Evolutionary conservation across 2,329 filamentous ascomycete species (phyloP).

Genomic region (Pseudogymnoascus sp.): DNA sequence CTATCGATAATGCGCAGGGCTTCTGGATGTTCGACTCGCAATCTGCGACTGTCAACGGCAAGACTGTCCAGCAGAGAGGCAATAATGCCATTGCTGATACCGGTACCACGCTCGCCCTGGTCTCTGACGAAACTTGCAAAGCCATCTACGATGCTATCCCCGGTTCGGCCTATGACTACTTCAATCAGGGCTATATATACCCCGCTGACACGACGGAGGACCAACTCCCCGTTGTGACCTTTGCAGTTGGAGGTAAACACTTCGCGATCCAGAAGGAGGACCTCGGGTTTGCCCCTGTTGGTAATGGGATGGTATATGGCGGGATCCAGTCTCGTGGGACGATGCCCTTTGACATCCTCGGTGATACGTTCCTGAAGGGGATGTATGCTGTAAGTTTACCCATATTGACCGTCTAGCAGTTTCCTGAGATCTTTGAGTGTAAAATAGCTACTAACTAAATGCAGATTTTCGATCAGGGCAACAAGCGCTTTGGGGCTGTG

Average conservation of each 20-base stretch:
- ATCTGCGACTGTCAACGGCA: conserved; percentile 50
- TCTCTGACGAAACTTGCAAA: conserved; percentile 54
- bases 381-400: conserved; percentile 46
- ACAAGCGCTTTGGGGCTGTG: conserved; percentile 48
- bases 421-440: background rate
- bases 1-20: conserved; percentile 55
- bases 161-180: conserved; percentile 48
- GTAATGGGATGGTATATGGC: conserved; percentile 48
- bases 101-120: conserved; percentile 60
- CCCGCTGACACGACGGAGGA: conserved; percentile 45
- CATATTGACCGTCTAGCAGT: background rate
- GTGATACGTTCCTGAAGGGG: conserved; percentile 51
- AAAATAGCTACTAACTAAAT: conserved; percentile 13
- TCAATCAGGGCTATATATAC: conserved; percentile 57
- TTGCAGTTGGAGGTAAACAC: conserved; percentile 56
- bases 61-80: conserved; percentile 39
- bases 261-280: conserved; percentile 53
- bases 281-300: conserved; percentile 48
- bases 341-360: conserved; percentile 50
- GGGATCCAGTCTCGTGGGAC: conserved; percentile 52
- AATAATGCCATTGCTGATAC: conserved; percentile 68
- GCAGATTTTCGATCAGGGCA: conserved; percentile 53
- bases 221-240: conserved; percentile 51
- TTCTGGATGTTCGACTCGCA: conserved; percentile 62
- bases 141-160: conserved; percentile 58